Conservation (phyloP, 140 eudicot species). For the Oenanthe javanica region DNA sequence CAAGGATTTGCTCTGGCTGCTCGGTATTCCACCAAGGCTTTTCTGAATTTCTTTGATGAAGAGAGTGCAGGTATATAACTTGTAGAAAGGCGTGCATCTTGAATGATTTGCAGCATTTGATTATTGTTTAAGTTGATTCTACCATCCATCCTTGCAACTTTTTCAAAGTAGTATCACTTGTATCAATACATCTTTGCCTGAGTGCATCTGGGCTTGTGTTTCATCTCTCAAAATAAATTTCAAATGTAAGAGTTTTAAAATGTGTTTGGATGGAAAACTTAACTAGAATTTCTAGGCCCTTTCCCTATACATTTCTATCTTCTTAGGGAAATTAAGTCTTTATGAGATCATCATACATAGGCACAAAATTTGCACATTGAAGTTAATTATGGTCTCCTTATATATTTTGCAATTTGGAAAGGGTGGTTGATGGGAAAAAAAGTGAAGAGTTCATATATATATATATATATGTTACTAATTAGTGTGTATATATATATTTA, state of each 20-base stretch:
- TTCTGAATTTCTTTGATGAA: constrained; percentile 52
- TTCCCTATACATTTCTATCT: not conserved
- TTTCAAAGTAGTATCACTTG: not conserved
- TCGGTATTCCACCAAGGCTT: constrained; percentile 36
- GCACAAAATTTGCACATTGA: not conserved
- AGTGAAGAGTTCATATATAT: too few relatives aligned
- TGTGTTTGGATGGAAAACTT: not conserved
- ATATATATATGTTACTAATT: too few relatives aligned
- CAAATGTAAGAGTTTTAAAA: not conserved
- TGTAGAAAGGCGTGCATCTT: not conserved
- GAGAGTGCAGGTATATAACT: constrained; percentile 48
- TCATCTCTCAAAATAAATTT: not conserved
- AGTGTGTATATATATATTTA: too few relatives aligned
- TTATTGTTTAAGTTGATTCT: not conserved
- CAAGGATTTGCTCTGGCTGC: constrained; percentile 65
- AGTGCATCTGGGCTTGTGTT: not conserved
- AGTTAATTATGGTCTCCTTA: not conserved
- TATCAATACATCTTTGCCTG: not conserved
- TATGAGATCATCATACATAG: not conserved
- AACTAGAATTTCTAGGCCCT: not conserved
- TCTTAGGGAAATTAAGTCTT: not conserved
- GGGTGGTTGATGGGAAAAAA: not conserved
- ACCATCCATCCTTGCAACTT: not conserved
- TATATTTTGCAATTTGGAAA: not conserved
- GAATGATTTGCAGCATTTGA: not conserved